Conservation (phyloP, 495 filamentous ascomycete species). For the Talaromyces nanjingensis region DNA sequence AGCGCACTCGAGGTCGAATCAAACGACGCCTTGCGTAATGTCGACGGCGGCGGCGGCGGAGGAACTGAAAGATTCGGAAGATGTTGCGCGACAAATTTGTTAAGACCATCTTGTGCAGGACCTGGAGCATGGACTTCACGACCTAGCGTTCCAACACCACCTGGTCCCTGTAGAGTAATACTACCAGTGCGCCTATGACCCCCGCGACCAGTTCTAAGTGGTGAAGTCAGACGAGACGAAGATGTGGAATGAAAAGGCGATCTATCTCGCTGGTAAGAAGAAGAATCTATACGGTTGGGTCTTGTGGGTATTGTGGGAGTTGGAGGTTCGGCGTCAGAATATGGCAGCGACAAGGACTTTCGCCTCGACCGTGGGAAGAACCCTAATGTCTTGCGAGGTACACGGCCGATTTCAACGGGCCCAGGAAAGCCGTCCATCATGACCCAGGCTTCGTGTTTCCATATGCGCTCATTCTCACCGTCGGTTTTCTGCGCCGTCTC, state of each 20-base stretch:
- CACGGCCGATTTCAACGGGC: constrained; percentile 78
- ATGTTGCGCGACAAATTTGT: constrained; percentile 69
- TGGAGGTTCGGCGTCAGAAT: constrained; percentile 35
- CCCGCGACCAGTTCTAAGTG: constrained; percentile 17
- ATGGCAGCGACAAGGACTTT: constrained; percentile 56
- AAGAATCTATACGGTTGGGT: constrained; percentile 14
- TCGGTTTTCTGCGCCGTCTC: constrained; percentile 23
- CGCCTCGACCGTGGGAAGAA: constrained; percentile 88
- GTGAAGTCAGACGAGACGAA: constrained; percentile 15
- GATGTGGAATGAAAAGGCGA: constrained; percentile 12
- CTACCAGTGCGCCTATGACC: constrained; percentile 34
- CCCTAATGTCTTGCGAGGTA: constrained; percentile 73
- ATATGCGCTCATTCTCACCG: constrained; percentile 47
- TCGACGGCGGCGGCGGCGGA: constrained; percentile 16
- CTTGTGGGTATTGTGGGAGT: constrained; percentile 15
- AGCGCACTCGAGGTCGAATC: constrained; percentile 35
- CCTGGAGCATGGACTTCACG: constrained; percentile 63
- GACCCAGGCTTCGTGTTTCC: constrained; percentile 86
- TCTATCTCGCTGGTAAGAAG: constrained; percentile 14
- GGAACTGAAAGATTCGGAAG: constrained; percentile 59
- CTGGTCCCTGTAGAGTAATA: constrained; percentile 60
- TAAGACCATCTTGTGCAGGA: constrained; percentile 73
- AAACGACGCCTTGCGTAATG: constrained; percentile 28
- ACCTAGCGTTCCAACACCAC: constrained; percentile 75
- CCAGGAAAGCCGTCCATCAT: constrained; percentile 59